Conservation (phyloP, 2,329 filamentous ascomycete genomes). For the Aspergillus glaucus region DNA sequence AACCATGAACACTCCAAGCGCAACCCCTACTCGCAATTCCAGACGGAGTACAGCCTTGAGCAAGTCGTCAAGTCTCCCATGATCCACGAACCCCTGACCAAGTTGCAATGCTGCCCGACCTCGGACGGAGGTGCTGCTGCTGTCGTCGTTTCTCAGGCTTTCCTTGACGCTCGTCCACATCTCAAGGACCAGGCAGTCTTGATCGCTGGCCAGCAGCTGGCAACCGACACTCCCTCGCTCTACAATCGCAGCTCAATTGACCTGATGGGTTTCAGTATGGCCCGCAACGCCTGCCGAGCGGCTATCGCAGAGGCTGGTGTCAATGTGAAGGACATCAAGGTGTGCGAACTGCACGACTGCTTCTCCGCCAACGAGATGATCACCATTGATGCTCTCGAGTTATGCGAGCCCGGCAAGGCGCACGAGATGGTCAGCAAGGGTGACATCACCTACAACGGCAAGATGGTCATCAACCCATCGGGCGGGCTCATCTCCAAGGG, state of each 20-base stretch:
- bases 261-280: conserved; percentile 85
- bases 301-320: conserved; percentile 68
- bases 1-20: conserved; percentile 88
- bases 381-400: conserved; percentile 76
- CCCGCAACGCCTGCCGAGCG: conserved; percentile 58
- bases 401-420: conserved; percentile 72
- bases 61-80: conserved; percentile 69
- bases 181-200: conserved; percentile 76
- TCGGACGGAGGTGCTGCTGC: conserved; percentile 87
- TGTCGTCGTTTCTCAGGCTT: conserved; percentile 79
- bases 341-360: conserved; percentile 94
- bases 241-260: conserved; percentile 80
- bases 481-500: conserved; percentile 95
- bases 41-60: conserved; percentile 80
- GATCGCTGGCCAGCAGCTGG: conserved; percentile 79
- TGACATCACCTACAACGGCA: conserved; percentile 85
- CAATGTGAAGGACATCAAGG: conserved; percentile 61
- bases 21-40: conserved; percentile 98
- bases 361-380: conserved; percentile 95
- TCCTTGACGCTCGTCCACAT: conserved; percentile 78
- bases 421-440: conserved; percentile 83
- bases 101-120: conserved; percentile 97
- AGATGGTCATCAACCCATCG: conserved; percentile 80
- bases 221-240: conserved; percentile 74
- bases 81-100: conserved; percentile 83